Evolutionary conservation across 306 rosid genomes (phyloP).

Genomic region (Neltuma alba): DNA sequence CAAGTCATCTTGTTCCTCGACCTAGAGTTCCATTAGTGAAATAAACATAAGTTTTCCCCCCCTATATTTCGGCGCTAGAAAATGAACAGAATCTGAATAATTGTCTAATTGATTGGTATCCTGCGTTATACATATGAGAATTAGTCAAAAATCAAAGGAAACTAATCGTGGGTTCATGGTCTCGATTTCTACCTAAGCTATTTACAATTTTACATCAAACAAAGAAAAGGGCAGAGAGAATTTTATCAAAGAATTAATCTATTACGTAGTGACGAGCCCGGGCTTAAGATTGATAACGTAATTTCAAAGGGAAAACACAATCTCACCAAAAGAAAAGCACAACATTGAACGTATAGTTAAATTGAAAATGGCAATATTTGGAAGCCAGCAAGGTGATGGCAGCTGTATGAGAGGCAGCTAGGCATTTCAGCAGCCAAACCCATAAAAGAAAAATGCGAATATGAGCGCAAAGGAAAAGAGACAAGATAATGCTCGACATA

Average conservation of each 20-base stretch:
- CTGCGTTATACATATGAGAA: not conserved
- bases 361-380: not conserved
- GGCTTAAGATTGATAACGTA: not conserved
- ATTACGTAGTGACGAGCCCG: not conserved
- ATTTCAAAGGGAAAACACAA: not conserved
- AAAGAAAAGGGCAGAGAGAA: not conserved
- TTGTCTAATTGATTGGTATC: not conserved
- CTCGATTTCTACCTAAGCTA: not conserved
- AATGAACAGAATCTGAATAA: not conserved
- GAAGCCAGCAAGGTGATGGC: not conserved
- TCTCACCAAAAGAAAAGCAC: not conserved
- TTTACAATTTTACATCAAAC: too few relatives aligned
- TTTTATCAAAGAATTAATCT: not conserved
- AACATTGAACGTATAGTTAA: not conserved
- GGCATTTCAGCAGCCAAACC: not conserved
- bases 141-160: not conserved
- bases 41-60: too few relatives aligned
- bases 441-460: not conserved
- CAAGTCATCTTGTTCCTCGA: too few relatives aligned
- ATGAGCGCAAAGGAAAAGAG: not conserved
- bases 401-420: not conserved
- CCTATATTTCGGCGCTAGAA: too few relatives aligned
- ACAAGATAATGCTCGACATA: not conserved
- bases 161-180: not conserved
- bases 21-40: too few relatives aligned